These are phyloP conservation scores for Stenocarpella maydis DNA, from an alignment of 2,329 filamentous ascomycete species.

Conservation along the genomic window DNA sequence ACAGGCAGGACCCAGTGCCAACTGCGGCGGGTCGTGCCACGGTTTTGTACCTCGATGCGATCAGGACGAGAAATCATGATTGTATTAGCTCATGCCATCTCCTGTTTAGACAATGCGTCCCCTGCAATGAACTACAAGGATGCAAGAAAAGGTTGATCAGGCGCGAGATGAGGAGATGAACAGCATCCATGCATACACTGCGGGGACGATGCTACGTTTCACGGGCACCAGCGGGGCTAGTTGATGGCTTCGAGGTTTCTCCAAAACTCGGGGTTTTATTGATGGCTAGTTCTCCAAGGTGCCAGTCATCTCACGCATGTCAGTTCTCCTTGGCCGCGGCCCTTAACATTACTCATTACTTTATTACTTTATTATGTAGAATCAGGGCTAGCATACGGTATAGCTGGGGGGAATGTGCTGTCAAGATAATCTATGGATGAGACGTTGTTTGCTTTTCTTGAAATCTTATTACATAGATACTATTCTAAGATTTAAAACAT, in stretches of 20 bases:
- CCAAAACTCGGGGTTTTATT: background rate
- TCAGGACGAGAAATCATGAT: background rate
- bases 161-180: slow-evolving; percentile 17
- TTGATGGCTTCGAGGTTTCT: background rate
- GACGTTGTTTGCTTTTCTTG: too few species aligned
- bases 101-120: too few species aligned
- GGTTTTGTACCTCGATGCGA: background rate
- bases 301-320: too few species aligned
- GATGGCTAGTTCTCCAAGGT: too few species aligned
- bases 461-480: too few species aligned
- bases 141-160: slow-evolving; percentile 17
- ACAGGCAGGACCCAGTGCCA: background rate
- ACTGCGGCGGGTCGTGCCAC: background rate
- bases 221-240: background rate
- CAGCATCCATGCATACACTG: slow-evolving; percentile 3
- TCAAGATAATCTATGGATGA: too few species aligned
- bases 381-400: too few species aligned
- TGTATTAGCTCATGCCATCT: slow-evolving; percentile 21
- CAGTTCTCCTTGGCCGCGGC: too few species aligned
- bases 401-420: too few species aligned
- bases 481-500: too few species aligned
- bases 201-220: slow-evolving; percentile 21
- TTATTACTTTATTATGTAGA: too few species aligned
- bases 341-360: too few species aligned
- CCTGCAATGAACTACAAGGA: slow-evolving; percentile 12